Percentiles rank a stretch among this genome's conserved stretches.
Conservation (phyloP, 2,329 filamentous ascomycete genomes). For the Scedosporium minutisporum region DNA sequence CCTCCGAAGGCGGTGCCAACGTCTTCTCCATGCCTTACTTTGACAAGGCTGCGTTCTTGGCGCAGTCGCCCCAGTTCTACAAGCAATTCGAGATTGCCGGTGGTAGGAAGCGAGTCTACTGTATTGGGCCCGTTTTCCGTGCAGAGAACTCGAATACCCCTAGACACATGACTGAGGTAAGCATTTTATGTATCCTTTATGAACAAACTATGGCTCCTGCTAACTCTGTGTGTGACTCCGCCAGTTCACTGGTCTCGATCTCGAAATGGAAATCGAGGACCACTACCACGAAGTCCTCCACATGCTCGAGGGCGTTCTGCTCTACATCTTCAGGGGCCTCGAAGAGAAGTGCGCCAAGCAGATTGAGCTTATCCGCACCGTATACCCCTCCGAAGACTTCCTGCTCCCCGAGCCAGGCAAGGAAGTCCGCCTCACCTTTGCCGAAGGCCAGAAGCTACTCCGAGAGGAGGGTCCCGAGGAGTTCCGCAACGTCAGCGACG, state of each 20-base stretch:
- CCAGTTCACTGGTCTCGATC: conserved; percentile 74
- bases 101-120: conserved; percentile 66
- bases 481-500: conserved; percentile 58
- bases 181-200: conserved; percentile 4
- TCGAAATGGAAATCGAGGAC: conserved; percentile 81
- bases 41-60: conserved; percentile 68
- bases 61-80: conserved; percentile 76
- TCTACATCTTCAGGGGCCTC: conserved; percentile 72
- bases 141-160: conserved; percentile 82
- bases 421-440: conserved; percentile 67
- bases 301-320: conserved; percentile 63
- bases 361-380: conserved; percentile 60
- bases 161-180: conserved; percentile 69
- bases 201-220: not conserved
- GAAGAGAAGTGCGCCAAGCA: conserved; percentile 57
- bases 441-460: conserved; percentile 67
- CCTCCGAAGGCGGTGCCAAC: conserved; percentile 85
- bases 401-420: conserved; percentile 65
- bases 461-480: conserved; percentile 63
- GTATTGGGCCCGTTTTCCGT: conserved; percentile 72
- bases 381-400: conserved; percentile 71
- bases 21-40: conserved; percentile 91
- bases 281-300: conserved; percentile 66
- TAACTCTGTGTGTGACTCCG: not conserved
- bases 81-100: conserved; percentile 81